phyloP scores from a whole-genome alignment of 306 rosid species.

The Vigna unguiculata region DNA sequence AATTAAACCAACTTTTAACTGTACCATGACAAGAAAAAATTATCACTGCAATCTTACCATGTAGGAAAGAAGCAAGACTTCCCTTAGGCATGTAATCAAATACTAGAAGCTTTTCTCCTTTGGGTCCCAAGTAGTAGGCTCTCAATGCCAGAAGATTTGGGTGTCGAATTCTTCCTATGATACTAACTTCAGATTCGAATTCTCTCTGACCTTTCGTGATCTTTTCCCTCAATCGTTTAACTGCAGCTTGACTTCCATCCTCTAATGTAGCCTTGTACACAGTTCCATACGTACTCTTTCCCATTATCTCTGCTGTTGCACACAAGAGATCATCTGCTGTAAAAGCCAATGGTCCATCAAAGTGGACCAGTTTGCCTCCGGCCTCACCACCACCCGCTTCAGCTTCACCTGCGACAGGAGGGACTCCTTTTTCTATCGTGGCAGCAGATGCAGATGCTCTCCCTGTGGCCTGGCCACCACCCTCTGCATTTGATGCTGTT shows the following conservation, averaged over 20 bases:
- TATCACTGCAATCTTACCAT: slow-evolving; percentile 57
- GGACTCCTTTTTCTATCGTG: slow-evolving; percentile 66
- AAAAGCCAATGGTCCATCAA: slow-evolving; percentile 79
- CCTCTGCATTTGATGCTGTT: slow-evolving; percentile 55
- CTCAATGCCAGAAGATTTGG: slow-evolving; percentile 82
- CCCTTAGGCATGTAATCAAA: slow-evolving; percentile 83
- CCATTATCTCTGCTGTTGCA: slow-evolving; percentile 97
- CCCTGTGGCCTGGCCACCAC: slow-evolving; percentile 52
- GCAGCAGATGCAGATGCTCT: slow-evolving; percentile 48
- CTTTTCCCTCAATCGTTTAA: slow-evolving; percentile 90
- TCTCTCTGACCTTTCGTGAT: slow-evolving; percentile 82
- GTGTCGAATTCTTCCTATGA: slow-evolving; percentile 80
- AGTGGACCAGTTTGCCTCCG: slow-evolving; percentile 88
- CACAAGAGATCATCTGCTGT: slow-evolving; percentile 93
- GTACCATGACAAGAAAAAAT: background rate
- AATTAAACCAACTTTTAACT: background rate
- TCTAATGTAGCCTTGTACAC: slow-evolving; percentile 94
- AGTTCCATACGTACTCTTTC: slow-evolving; percentile 94
- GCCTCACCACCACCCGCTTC: slow-evolving; percentile 72
- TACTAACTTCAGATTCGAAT: slow-evolving; percentile 76
- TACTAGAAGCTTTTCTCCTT: slow-evolving; percentile 92
- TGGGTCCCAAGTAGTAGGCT: slow-evolving; percentile 88
- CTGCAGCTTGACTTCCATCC: slow-evolving; percentile 95
- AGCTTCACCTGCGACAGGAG: slow-evolving; percentile 57
- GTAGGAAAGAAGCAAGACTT: slow-evolving; percentile 81